Conservation (phyloP, 345 rosid species). For the Nephelium lappaceum region DNA sequence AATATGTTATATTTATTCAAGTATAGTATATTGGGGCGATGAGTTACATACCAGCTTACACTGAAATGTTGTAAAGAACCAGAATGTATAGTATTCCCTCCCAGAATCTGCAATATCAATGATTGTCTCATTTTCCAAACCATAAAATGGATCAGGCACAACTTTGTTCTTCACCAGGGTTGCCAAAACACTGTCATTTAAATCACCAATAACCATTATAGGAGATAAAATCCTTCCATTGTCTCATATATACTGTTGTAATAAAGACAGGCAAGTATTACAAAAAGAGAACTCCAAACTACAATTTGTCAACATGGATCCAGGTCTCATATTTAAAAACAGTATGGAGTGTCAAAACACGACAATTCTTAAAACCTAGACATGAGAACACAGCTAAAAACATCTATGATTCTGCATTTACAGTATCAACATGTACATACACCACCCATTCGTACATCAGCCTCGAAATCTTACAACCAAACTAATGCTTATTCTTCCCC, state of each 20-base stretch:
- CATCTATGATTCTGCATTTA: neutral
- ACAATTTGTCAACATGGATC: neutral
- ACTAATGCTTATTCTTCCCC: neutral
- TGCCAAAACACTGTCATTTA: slow-evolving; percentile 71
- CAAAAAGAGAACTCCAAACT: neutral
- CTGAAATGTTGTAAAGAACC: slow-evolving; percentile 84
- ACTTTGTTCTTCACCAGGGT: slow-evolving; percentile 78
- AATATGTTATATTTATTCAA: neutral
- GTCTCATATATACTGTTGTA: neutral
- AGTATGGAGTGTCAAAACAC: neutral
- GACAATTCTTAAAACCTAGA: neutral
- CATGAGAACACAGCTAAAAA: neutral
- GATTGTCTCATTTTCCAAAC: slow-evolving; percentile 78
- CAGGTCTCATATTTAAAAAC: neutral
- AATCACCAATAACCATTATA: slow-evolving; percentile 15
- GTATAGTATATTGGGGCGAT: neutral
- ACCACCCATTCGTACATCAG: neutral
- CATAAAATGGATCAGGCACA: slow-evolving; percentile 92
- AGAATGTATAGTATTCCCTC: slow-evolving; percentile 91
- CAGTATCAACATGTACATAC: too few relatives aligned
- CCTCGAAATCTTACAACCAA: neutral
- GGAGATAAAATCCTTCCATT: too few relatives aligned
- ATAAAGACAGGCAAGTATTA: neutral
- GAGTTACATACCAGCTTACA: slow-evolving; percentile 64
- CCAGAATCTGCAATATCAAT: slow-evolving; percentile 93